Conservation (phyloP, 78 protist species). For the Speleostelium caveatum region DNA sequence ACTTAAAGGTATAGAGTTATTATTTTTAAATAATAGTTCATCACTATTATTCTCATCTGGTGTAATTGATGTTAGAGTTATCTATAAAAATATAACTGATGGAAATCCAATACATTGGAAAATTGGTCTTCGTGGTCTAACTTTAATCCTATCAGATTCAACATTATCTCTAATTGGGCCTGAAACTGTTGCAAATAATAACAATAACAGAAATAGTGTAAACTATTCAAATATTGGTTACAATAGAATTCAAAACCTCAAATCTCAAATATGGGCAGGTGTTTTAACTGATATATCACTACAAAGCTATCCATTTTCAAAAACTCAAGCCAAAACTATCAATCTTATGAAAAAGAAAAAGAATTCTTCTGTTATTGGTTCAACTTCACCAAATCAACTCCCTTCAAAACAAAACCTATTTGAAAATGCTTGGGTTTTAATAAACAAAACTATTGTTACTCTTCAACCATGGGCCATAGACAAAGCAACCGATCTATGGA, state of each 20-base stretch:
- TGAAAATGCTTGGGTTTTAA: constrained; percentile 64
- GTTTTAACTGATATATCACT: constrained; percentile 41
- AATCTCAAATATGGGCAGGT: constrained; percentile 75
- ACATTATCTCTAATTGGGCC: constrained; percentile 7
- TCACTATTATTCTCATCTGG: constrained; percentile 52
- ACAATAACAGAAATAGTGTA: background rate
- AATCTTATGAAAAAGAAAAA: background rate
- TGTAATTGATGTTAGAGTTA: constrained; percentile 42
- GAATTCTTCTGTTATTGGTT: background rate
- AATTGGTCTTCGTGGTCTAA: constrained; percentile 47
- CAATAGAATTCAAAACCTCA: constrained; percentile 29
- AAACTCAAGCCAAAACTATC: background rate
- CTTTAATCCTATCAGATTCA: constrained; percentile 61
- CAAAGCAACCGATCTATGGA: constrained; percentile 67
- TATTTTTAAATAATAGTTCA: constrained; percentile 26
- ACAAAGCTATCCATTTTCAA: constrained; percentile 51
- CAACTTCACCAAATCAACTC: background rate
- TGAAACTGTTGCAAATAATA: background rate
- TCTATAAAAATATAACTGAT: background rate
- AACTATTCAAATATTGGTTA: too few species aligned
- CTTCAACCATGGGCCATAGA: constrained; percentile 79
- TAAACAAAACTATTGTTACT: constrained; percentile 48
- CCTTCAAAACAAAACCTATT: constrained; percentile 8
- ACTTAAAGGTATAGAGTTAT: constrained; percentile 38
- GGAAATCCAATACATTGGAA: constrained; percentile 30